Evolutionary conservation across 371 early-diverging fungal genomes (phyloP).

Genomic region (Mortierella sp.): DNA sequence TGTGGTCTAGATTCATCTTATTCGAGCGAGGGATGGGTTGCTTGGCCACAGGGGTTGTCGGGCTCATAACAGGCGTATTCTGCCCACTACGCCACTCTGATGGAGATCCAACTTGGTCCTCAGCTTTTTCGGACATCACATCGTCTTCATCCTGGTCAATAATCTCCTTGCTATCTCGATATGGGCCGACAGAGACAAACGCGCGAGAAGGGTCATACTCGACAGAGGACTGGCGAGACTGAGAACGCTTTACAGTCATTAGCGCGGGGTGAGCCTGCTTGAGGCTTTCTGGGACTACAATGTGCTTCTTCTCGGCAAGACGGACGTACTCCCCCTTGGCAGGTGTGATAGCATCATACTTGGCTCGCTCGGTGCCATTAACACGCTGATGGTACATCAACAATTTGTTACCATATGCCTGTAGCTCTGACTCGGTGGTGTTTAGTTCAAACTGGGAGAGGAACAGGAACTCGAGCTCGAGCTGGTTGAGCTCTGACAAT

Average conservation of each 20-base stretch:
- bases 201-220: conserved; percentile 5
- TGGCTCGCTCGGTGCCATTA: conserved; percentile 43
- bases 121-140: conserved; percentile 38
- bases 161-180: conserved; percentile 48
- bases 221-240: no score
- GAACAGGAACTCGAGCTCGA: conserved; percentile 90
- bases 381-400: conserved; percentile 54
- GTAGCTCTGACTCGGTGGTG: conserved; percentile 73
- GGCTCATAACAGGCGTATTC: conserved; percentile 18
- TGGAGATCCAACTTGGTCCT: conserved; percentile 24
- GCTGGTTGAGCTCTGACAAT: conserved; percentile 82
- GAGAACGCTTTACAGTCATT: background rate
- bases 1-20: conserved; percentile 52
- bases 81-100: conserved; percentile 29
- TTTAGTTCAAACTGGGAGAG: conserved; percentile 86
- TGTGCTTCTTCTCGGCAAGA: conserved; percentile 33
- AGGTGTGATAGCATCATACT: conserved; percentile 39
- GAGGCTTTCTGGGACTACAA: conserved; percentile 1
- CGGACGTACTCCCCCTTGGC: conserved; percentile 44
- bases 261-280: background rate
- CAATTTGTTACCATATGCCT: conserved; percentile 74
- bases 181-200: conserved; percentile 31
- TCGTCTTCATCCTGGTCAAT: conserved; percentile 42
- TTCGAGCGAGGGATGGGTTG: conserved; percentile 34
- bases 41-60: conserved; percentile 17